These are phyloP conservation scores for Marsdenia floribunda DNA, from an alignment of 257 asterid genomes.

Conservation along the genomic window DNA sequence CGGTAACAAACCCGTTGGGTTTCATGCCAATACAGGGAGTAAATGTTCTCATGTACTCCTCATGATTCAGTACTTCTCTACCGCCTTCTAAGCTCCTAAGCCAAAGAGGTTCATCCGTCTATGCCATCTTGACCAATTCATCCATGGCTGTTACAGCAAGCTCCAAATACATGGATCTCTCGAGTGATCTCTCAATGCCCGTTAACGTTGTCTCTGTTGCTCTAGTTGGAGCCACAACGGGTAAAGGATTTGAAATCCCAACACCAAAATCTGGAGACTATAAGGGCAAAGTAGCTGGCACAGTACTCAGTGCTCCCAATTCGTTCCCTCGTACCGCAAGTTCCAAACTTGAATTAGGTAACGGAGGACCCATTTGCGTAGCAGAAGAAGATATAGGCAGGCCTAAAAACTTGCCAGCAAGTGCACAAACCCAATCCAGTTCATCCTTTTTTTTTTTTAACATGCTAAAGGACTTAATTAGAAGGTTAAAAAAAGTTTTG, in stretches of 20 bases:
- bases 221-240: conserved; percentile 25
- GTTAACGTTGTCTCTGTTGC: conserved; percentile 10
- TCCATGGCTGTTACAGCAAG: conserved; percentile 89
- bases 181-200: conserved; percentile 48
- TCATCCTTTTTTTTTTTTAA: too few relatives aligned
- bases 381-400: conserved; percentile 36
- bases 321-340: conserved; percentile 73
- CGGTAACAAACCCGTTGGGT: conserved; percentile 43
- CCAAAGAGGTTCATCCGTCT: conserved; percentile 77
- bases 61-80: too few relatives aligned
- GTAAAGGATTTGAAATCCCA: conserved; percentile 34
- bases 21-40: conserved; percentile 45
- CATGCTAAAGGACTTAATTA: too few relatives aligned
- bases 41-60: conserved; percentile 39
- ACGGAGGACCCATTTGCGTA: conserved; percentile 28
- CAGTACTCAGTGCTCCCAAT: conserved; percentile 33
- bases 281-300: conserved; percentile 34
- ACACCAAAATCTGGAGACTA: conserved; percentile 45
- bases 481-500: too few relatives aligned
- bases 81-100: conserved; percentile 43
- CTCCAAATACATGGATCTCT: conserved; percentile 79
- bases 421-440: conserved; percentile 46
- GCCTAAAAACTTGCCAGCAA: conserved; percentile 54
- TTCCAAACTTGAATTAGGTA: conserved; percentile 60
- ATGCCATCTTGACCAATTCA: conserved; percentile 75